phyloP scores from a whole-genome alignment of 805 yeast species.

The Wickerhamomyces pijperi region DNA sequence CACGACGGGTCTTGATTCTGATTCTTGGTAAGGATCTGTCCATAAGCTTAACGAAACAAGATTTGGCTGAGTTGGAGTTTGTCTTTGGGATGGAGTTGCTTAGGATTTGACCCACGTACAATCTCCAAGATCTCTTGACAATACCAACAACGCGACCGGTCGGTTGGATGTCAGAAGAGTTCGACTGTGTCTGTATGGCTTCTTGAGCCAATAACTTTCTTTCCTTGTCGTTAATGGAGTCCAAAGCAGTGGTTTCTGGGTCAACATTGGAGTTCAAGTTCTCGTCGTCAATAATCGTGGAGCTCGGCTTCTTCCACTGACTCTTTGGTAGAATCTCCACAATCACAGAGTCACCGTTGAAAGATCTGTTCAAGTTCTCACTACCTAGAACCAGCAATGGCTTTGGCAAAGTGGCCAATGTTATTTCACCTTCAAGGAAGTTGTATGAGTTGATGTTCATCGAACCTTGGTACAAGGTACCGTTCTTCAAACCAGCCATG shows the following conservation, averaged over 20 bases:
- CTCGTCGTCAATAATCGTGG: conserved; percentile 55
- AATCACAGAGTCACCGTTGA: conserved; percentile 85
- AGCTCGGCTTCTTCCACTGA: conserved; percentile 82
- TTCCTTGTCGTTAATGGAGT: conserved; percentile 49
- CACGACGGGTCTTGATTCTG: conserved; percentile 79
- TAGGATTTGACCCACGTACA: conserved; percentile 88
- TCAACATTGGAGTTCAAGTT: conserved; percentile 21
- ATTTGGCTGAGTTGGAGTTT: conserved; percentile 54
- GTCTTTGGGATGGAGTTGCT: conserved; percentile 57
- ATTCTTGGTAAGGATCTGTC: conserved; percentile 82
- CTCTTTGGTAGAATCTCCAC: conserved; percentile 79
- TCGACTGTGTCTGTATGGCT: conserved; percentile 53
- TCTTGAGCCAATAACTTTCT: conserved; percentile 66
- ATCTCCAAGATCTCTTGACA: conserved; percentile 86
- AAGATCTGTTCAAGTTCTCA: conserved; percentile 78
- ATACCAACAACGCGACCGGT: conserved; percentile 89
- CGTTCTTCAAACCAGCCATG: conserved; percentile 84
- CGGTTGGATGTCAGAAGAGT: conserved; percentile 59
- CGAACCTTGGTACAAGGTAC: conserved; percentile 78
- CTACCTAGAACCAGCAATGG: conserved; percentile 79
- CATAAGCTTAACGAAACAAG: conserved; percentile 79
- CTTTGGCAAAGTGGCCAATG: conserved; percentile 59
- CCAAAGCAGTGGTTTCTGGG: conserved; percentile 31
- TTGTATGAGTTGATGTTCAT: conserved; percentile 78
- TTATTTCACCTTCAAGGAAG: conserved; percentile 76